Conservation (phyloP, 352 stramenopile genomes). For the Halophytophthora batemanensis region DNA sequence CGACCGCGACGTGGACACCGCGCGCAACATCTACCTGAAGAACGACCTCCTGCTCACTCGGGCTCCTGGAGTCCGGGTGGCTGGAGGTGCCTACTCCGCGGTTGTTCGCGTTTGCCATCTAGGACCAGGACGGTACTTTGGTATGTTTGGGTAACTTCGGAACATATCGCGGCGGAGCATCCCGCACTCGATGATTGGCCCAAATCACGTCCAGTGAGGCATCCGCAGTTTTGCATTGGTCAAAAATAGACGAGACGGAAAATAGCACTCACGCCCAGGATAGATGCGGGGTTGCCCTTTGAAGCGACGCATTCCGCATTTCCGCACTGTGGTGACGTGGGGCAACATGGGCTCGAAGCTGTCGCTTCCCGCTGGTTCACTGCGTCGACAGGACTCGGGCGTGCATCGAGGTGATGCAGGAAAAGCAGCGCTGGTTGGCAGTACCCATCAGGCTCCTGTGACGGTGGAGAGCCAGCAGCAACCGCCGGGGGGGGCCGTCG, state of each 20-base stretch:
- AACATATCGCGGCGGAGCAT: no score
- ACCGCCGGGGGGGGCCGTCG: constrained; percentile 3
- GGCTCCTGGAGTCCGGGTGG: no score
- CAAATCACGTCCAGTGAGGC: neutral
- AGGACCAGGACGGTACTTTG: no score
- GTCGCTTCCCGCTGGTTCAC: constrained; percentile 48
- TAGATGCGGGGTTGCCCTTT: neutral
- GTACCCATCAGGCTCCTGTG: neutral
- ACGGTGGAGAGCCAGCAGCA: constrained; percentile 7
- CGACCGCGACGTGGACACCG: no score
- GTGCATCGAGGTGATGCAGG: constrained; percentile 5
- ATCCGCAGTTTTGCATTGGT: constrained; percentile 4
- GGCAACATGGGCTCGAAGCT: constrained; percentile 58
- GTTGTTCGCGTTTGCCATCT: no score
- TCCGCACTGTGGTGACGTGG: neutral
- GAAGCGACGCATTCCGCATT: neutral
- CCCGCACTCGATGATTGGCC: no score
- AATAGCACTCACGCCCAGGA: neutral
- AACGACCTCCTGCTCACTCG: no score
- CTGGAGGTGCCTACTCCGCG: no score
- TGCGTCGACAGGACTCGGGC: constrained; percentile 17
- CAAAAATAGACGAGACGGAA: constrained; percentile 1
- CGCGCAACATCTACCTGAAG: no score
- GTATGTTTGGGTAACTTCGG: no score
- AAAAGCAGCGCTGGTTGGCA: neutral